Percentiles rank a stretch among this genome's conserved stretches.
Conservation (phyloP, 176 grass and related monocot genomes). For the Phragmites australis region DNA sequence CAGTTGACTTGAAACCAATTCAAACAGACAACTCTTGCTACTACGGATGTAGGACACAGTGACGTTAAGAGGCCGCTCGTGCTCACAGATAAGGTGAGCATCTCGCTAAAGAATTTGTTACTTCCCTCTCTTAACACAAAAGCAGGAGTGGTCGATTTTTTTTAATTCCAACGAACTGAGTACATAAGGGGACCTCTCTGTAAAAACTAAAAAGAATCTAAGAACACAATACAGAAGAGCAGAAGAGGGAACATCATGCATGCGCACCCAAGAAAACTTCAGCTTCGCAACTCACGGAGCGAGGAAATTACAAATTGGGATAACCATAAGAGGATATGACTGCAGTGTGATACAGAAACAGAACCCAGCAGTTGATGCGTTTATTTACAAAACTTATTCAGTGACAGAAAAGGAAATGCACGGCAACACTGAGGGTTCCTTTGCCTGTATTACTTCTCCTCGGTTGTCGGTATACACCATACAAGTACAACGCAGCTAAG, state of each 20-base stretch:
- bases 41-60: too few relatives aligned
- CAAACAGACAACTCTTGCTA: too few relatives aligned
- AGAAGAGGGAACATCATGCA: background rate
- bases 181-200: too few relatives aligned
- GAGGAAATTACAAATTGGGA: background rate
- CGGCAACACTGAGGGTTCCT: background rate
- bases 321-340: background rate
- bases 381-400: slow-evolving; percentile 25
- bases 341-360: background rate
- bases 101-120: too few relatives aligned
- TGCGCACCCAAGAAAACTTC: background rate
- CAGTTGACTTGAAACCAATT: too few relatives aligned
- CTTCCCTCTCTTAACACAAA: too few relatives aligned
- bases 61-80: too few relatives aligned
- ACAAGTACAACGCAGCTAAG: background rate
- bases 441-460: background rate
- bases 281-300: background rate
- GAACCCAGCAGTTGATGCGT: background rate
- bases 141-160: too few relatives aligned
- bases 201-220: too few relatives aligned
- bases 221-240: too few relatives aligned
- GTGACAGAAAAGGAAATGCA: background rate
- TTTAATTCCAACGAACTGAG: too few relatives aligned
- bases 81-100: too few relatives aligned
- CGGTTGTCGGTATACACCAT: background rate